phyloP scores from a whole-genome alignment of 257 asterid species.

The Jasminum sambac region DNA sequence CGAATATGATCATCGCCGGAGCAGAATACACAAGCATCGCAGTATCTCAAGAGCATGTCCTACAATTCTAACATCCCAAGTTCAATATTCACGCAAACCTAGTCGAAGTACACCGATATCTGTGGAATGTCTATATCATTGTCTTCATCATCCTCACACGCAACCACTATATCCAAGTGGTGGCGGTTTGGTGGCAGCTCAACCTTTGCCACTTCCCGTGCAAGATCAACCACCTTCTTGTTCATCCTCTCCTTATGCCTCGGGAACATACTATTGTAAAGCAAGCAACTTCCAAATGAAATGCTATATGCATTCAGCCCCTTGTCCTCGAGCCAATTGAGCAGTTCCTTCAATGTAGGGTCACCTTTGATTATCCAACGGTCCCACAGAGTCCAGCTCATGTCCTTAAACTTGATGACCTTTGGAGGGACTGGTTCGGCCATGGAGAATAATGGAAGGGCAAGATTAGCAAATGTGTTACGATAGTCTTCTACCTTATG shows the following conservation, averaged over 20 bases:
- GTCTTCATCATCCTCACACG: constrained; percentile 88
- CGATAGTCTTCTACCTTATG: constrained; percentile 90
- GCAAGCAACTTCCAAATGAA: constrained; percentile 79
- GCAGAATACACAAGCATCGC: not conserved
- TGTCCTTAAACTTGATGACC: constrained; percentile 58
- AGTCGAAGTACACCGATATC: constrained; percentile 67
- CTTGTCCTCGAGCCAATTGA: constrained; percentile 73
- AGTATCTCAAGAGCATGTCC: not conserved
- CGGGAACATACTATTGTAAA: constrained; percentile 78
- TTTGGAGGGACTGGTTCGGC: constrained; percentile 87
- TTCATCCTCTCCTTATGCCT: constrained; percentile 88
- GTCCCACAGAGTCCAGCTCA: constrained; percentile 98
- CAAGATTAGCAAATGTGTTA: constrained; percentile 84
- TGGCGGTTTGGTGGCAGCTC: constrained; percentile 68
- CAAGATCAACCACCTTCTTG: constrained; percentile 64
- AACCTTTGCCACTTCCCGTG: constrained; percentile 71
- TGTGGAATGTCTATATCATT: constrained; percentile 85
- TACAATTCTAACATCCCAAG: constrained; percentile 6
- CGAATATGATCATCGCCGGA: not conserved
- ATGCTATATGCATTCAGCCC: constrained; percentile 81
- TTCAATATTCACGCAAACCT: constrained; percentile 23
- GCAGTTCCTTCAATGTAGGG: constrained; percentile 70
- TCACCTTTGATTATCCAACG: constrained; percentile 66
- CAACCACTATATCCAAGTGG: constrained; percentile 78
- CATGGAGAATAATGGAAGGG: constrained; percentile 84